These are phyloP conservation scores for Aspergillus udagawae DNA, from an alignment of 2,329 filamentous ascomycete genomes.

Conservation along the genomic window DNA sequence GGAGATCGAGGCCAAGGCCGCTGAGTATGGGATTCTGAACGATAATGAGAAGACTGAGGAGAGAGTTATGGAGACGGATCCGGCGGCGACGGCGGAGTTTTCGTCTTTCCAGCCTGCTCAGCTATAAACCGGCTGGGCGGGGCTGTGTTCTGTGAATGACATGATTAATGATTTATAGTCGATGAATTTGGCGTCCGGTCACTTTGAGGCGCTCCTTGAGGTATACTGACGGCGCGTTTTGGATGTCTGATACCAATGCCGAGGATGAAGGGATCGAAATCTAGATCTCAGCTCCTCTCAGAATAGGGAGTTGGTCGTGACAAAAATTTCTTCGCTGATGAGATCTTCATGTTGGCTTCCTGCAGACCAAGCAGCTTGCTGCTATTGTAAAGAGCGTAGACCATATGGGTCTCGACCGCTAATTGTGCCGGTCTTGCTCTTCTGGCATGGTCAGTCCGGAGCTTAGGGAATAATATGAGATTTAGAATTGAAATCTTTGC, in stretches of 20 bases:
- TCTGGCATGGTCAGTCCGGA: background rate
- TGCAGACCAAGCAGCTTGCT: background rate
- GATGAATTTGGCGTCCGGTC: too few relatives aligned
- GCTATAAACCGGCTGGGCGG: background rate
- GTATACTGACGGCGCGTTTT: too few relatives aligned
- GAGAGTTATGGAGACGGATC: slow-evolving; percentile 2
- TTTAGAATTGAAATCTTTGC: background rate
- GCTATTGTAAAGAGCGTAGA: background rate
- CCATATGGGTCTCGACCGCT: background rate
- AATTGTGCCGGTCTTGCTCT: background rate
- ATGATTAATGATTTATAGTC: too few relatives aligned
- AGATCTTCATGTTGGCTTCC: background rate
- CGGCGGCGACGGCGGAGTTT: slow-evolving; percentile 4
- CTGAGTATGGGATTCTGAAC: slow-evolving; percentile 8
- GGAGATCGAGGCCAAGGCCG: slow-evolving; percentile 31
- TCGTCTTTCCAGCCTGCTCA: slow-evolving; percentile 5
- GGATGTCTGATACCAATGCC: too few relatives aligned
- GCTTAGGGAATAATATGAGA: background rate
- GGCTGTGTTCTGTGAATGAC: background rate
- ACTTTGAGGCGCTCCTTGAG: too few relatives aligned
- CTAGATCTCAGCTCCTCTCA: too few relatives aligned
- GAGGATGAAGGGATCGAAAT: background rate
- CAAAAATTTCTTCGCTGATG: background rate
- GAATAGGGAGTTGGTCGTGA: background rate
- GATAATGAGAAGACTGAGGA: slow-evolving; percentile 7